These are phyloP conservation scores for Plasmodium gonderi DNA, from an alignment of 169 alveolate species.

Conservation along the genomic window DNA sequence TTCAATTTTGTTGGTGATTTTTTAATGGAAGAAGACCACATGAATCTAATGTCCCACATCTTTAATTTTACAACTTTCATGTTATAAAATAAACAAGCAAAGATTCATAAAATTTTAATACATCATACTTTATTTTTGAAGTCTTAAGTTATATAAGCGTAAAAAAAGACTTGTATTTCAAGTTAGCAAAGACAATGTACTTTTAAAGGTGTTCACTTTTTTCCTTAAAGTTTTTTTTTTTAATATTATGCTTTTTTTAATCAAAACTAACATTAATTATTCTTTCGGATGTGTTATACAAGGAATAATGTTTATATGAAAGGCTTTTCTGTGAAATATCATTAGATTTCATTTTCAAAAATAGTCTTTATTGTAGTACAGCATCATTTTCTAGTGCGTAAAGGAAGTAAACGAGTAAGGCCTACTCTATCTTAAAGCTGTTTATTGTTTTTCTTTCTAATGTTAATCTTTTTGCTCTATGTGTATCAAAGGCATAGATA, in stretches of 20 bases:
- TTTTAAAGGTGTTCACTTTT: not conserved
- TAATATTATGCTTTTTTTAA: not conserved
- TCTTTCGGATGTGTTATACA: not conserved
- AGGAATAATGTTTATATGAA: not conserved
- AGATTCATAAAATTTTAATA: not conserved
- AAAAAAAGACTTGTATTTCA: not conserved
- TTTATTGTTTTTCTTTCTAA: not conserved
- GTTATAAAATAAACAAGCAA: not conserved
- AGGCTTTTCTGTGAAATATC: not conserved
- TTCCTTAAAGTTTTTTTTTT: not conserved
- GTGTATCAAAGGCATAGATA: not conserved
- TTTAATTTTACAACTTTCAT: not conserved
- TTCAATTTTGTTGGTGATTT: not conserved
- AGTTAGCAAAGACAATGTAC: not conserved
- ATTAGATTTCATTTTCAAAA: not conserved
- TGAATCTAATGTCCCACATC: not conserved
- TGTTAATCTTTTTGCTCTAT: not conserved
- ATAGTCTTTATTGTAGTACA: not conserved
- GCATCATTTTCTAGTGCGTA: not conserved
- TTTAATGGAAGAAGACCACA: not conserved
- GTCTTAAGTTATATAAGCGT: not conserved
- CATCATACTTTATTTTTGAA: not conserved
- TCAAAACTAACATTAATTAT: not conserved
- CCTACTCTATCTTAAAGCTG: not conserved
- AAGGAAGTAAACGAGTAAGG: not conserved